Evolutionary conservation across 441 rosid genomes (phyloP).

Genomic region (Populus hybrid): DNA sequence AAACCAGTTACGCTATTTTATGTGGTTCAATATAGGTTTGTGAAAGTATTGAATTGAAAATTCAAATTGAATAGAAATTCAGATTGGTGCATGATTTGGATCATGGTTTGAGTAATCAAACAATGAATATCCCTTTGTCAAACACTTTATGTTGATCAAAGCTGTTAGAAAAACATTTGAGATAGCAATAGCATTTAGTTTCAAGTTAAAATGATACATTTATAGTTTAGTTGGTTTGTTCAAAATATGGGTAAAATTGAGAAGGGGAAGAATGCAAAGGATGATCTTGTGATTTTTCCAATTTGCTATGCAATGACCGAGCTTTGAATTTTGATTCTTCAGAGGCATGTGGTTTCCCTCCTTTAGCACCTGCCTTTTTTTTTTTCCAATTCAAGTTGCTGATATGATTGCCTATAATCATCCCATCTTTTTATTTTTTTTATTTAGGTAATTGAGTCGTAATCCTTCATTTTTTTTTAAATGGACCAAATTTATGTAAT

Average conservation of each 20-base stretch:
- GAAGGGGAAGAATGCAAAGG: background rate
- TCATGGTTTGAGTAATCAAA: background rate
- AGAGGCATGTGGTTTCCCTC: too few relatives aligned
- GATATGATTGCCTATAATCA: too few relatives aligned
- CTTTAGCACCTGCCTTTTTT: too few relatives aligned
- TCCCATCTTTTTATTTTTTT: too few relatives aligned
- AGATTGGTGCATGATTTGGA: background rate
- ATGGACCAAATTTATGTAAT: too few relatives aligned
- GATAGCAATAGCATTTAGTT: background rate
- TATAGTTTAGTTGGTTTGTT: background rate
- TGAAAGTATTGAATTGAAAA: background rate
- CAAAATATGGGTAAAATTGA: background rate
- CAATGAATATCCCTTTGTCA: background rate
- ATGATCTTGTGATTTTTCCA: background rate
- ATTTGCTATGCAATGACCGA: too few relatives aligned
- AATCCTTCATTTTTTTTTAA: too few relatives aligned
- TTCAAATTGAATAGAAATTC: background rate
- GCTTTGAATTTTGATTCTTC: too few relatives aligned
- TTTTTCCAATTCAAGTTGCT: too few relatives aligned
- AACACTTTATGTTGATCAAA: background rate
- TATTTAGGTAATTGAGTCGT: too few relatives aligned
- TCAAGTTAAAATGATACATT: background rate
- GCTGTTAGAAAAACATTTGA: background rate
- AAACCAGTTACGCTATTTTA: background rate
- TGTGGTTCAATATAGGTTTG: background rate